These are phyloP conservation scores for Fusarium mundagurra DNA, from an alignment of 2,329 filamentous ascomycete genomes.

Conservation along the genomic window DNA sequence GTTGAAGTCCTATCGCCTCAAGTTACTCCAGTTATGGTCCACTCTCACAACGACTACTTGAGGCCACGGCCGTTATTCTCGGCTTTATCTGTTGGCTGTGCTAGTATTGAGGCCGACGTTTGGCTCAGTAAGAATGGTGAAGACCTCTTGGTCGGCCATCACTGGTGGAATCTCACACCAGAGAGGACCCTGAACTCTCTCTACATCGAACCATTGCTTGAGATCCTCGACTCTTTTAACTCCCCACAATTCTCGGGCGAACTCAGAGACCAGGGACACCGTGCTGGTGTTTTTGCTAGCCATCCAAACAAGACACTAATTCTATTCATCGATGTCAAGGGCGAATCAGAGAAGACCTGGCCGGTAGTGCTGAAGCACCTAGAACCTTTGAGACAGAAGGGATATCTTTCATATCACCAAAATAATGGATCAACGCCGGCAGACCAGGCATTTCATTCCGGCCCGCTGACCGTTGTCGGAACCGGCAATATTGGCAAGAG, in stretches of 20 bases:
- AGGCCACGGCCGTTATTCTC: conserved; percentile 70
- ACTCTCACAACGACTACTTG: conserved; percentile 78
- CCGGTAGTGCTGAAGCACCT: conserved; percentile 51
- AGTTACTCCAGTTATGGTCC: conserved; percentile 45
- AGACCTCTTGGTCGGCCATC: conserved; percentile 71
- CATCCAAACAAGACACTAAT: conserved; percentile 63
- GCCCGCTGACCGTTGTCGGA: conserved; percentile 73
- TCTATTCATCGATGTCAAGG: conserved; percentile 76
- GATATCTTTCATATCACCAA: conserved; percentile 64
- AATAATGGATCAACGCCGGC: conserved; percentile 50
- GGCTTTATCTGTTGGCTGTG: conserved; percentile 67
- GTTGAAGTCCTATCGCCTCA: conserved; percentile 22
- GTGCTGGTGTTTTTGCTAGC: conserved; percentile 64
- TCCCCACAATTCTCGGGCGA: background rate
- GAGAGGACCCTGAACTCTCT: conserved; percentile 65
- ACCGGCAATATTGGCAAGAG: conserved; percentile 61
- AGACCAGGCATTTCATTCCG: conserved; percentile 46
- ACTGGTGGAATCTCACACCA: conserved; percentile 57
- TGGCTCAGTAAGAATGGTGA: conserved; percentile 62
- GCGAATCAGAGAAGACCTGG: conserved; percentile 37
- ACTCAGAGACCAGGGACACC: background rate
- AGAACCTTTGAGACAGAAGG: conserved; percentile 64
- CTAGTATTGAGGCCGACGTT: conserved; percentile 74
- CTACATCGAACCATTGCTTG: conserved; percentile 71
- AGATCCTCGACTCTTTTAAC: conserved; percentile 60